phyloP scores from a whole-genome alignment of 176 grass and related monocot genomes.

The Oryza nivara region DNA sequence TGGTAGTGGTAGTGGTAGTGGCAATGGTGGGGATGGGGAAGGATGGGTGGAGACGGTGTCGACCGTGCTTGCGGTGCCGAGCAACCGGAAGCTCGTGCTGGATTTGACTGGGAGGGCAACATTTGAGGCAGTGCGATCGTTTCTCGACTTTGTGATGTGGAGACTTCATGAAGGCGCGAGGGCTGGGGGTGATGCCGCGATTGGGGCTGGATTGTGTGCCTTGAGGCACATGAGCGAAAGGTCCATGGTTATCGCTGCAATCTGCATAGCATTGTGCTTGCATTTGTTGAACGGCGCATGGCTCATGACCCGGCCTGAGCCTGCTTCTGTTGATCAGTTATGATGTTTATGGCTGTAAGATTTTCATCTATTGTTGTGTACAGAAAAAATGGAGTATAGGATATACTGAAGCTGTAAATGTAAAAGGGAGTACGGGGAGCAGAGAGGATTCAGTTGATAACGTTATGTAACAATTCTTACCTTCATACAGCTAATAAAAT shows the following conservation, averaged over 20 bases:
- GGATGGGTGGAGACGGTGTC: constrained; percentile 60
- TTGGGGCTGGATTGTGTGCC: constrained; percentile 39
- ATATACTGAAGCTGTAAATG: constrained; percentile 27
- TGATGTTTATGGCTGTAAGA: background rate
- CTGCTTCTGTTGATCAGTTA: background rate
- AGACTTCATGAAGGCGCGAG: constrained; percentile 47
- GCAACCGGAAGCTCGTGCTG: constrained; percentile 66
- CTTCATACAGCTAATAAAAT: background rate
- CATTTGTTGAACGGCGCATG: constrained; percentile 59
- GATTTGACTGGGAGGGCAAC: constrained; percentile 74
- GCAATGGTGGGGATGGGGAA: constrained; percentile 26
- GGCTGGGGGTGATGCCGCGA: constrained; percentile 51
- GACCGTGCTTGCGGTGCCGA: constrained; percentile 48
- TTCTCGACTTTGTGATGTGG: constrained; percentile 85
- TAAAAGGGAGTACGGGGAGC: background rate
- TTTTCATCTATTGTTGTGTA: background rate
- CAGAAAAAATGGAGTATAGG: background rate
- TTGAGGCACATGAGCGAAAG: constrained; percentile 60
- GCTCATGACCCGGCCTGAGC: constrained; percentile 41
- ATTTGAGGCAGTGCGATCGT: constrained; percentile 83
- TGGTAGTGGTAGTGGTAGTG: background rate
- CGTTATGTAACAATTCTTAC: constrained; percentile 2
- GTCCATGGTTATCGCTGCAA: constrained; percentile 58
- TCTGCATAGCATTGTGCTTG: constrained; percentile 81
- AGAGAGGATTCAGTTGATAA: constrained; percentile 1